phyloP scores from a whole-genome alignment of 768 basidiomycete species.

The Pulveroboletus ravenelii region DNA sequence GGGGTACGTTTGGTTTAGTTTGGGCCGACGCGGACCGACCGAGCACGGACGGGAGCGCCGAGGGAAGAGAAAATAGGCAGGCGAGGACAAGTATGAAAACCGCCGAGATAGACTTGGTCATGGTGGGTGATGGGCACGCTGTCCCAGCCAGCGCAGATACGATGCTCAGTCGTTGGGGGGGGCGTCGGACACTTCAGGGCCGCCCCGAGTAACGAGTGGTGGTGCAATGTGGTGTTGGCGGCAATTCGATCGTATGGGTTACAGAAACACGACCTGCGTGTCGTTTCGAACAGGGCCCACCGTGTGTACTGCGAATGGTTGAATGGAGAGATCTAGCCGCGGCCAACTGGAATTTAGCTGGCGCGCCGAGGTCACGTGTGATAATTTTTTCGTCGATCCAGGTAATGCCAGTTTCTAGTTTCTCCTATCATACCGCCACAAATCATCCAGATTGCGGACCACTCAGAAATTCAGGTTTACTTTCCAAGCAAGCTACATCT shows the following conservation, averaged over 20 bases:
- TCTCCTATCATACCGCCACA: no score
- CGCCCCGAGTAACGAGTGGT: not conserved
- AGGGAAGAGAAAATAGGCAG: constrained; percentile 6
- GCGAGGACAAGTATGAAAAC: constrained; percentile 6
- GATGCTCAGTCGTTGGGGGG: not conserved
- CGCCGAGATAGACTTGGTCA: not conserved
- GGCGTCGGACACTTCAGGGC: not conserved
- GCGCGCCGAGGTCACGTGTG: constrained; percentile 12
- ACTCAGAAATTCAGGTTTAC: no score
- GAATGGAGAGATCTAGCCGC: not conserved
- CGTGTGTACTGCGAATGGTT: not conserved
- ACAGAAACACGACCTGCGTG: constrained; percentile 13
- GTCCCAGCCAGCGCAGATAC: not conserved
- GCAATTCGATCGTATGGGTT: not conserved
- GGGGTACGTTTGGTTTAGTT: constrained; percentile 1
- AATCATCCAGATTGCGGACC: no score
- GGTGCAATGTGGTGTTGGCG: not conserved
- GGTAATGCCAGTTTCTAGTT: no score
- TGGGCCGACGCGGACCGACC: not conserved
- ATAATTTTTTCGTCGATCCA: constrained; percentile 4
- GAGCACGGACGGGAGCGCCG: constrained; percentile 5
- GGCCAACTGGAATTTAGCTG: not conserved
- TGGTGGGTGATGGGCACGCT: not conserved
- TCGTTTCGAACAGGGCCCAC: not conserved
- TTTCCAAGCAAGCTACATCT: no score